Evolutionary conservation across 1,139 yeast genomes (phyloP).

Genomic region (Williopsis jadinii): DNA sequence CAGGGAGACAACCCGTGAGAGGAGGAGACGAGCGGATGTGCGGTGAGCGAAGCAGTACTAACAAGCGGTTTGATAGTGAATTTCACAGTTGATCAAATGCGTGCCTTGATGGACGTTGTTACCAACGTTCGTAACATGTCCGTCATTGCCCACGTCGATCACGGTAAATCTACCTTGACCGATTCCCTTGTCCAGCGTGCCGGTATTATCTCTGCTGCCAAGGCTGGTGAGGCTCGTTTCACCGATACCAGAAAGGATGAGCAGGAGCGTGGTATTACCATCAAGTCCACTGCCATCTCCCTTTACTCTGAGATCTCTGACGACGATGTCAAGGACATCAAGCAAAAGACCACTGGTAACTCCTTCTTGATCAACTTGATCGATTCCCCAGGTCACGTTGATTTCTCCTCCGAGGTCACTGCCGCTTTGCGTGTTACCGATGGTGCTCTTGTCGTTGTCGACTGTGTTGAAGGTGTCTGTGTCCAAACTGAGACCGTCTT

Average conservation of each 20-base stretch:
- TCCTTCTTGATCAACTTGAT: conserved; percentile 87
- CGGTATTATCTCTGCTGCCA: conserved; percentile 88
- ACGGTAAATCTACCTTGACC: conserved; percentile 92
- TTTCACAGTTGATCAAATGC: conserved; percentile 59
- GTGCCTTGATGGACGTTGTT: conserved; percentile 98
- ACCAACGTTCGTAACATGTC: conserved; percentile 93
- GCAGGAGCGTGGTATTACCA: conserved; percentile 91
- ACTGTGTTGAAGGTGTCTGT: conserved; percentile 97
- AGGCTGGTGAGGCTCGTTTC: conserved; percentile 93
- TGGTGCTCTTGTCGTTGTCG: conserved; percentile 92
- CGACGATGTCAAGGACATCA: conserved; percentile 45
- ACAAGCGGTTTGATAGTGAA: conserved; percentile 17
- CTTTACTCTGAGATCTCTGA: conserved; percentile 66
- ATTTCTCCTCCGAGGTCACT: conserved; percentile 92
- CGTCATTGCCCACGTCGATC: conserved; percentile 96
- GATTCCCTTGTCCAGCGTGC: conserved; percentile 91
- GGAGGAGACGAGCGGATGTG: too few relatives aligned
- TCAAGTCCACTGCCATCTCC: conserved; percentile 94
- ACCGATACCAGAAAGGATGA: conserved; percentile 95
- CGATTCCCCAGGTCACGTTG: conserved; percentile 98
- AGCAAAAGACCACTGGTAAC: conserved; percentile 34
- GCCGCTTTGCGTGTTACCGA: conserved; percentile 94
- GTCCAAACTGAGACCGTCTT: conserved; percentile 93
- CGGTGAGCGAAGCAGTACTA: conserved; percentile 10
- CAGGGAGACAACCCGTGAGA: too few relatives aligned